Conservation (phyloP, 371 early-diverging fungal genomes). For the Mortierella sp. region DNA sequence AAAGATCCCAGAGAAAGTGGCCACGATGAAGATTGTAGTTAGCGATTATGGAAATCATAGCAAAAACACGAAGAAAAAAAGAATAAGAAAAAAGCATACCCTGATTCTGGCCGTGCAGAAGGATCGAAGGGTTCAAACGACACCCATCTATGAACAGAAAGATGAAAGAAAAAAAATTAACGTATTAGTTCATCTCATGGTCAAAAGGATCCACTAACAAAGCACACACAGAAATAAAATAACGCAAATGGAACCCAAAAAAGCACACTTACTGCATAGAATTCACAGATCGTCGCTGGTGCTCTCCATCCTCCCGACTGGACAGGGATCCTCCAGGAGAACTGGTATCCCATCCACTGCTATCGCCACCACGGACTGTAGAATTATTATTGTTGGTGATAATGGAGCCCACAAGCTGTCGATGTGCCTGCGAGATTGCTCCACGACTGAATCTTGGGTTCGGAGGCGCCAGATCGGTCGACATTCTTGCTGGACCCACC, state of each 20-base stretch:
- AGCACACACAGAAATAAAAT: no score
- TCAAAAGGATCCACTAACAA: no score
- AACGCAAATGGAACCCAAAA: no score
- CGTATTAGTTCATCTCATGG: no score
- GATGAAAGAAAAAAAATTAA: neutral
- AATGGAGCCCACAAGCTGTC: constrained; percentile 32
- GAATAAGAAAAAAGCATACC: constrained; percentile 14
- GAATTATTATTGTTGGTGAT: neutral
- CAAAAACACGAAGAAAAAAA: neutral
- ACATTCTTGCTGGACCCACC: constrained; percentile 25
- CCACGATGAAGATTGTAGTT: no score
- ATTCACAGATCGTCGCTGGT: constrained; percentile 45
- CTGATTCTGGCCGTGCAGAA: constrained; percentile 34
- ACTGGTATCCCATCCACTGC: constrained; percentile 38
- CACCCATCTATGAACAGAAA: constrained; percentile 31
- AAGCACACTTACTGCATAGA: constrained; percentile 52
- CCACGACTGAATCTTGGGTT: constrained; percentile 54
- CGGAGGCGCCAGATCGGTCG: constrained; percentile 44
- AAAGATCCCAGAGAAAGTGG: no score
- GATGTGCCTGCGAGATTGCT: constrained; percentile 42
- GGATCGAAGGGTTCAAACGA: constrained; percentile 42
- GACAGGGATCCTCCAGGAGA: constrained; percentile 51
- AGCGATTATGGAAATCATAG: no score
- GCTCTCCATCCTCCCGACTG: constrained; percentile 41
- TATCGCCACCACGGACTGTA: neutral